Conservation (phyloP, 2,329 filamentous ascomycete genomes). For the Aspergillus sp. region DNA sequence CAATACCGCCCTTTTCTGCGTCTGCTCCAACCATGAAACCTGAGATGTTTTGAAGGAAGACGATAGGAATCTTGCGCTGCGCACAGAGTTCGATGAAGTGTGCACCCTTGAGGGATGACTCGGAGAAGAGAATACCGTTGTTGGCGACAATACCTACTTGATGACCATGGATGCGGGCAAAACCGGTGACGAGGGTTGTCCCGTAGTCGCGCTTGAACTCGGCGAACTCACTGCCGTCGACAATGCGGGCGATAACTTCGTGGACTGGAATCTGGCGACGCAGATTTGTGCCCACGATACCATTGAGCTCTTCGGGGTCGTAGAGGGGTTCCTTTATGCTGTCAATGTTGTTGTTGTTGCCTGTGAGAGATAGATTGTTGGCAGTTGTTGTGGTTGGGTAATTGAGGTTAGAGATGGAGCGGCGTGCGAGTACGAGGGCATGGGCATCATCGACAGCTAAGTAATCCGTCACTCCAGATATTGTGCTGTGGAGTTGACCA, state of each 20-base stretch:
- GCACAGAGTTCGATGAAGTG: slow-evolving; percentile 96
- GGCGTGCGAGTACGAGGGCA: slow-evolving; percentile 80
- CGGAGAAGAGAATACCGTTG: slow-evolving; percentile 91
- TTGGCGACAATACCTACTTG: slow-evolving; percentile 93
- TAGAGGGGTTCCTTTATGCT: slow-evolving; percentile 77
- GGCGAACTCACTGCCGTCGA: slow-evolving; percentile 85
- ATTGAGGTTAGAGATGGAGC: slow-evolving; percentile 87
- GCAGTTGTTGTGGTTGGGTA: slow-evolving; percentile 64
- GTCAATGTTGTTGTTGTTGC: neutral
- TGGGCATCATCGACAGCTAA: slow-evolving; percentile 93
- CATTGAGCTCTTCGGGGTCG: slow-evolving; percentile 76
- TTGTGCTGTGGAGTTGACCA: slow-evolving; percentile 83
- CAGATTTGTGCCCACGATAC: slow-evolving; percentile 88
- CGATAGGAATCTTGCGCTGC: slow-evolving; percentile 83
- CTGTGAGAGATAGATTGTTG: slow-evolving; percentile 26
- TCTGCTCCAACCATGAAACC: slow-evolving; percentile 98
- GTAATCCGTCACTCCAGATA: slow-evolving; percentile 94
- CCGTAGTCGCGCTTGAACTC: slow-evolving; percentile 96
- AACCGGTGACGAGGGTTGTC: slow-evolving; percentile 86
- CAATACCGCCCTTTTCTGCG: slow-evolving; percentile 91
- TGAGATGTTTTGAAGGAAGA: slow-evolving; percentile 95
- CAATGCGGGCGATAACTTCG: slow-evolving; percentile 89
- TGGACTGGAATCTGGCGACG: slow-evolving; percentile 83
- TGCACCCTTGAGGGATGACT: slow-evolving; percentile 87
- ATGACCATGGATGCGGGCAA: slow-evolving; percentile 86